Base-by-base conservation (phyloP, 805 yeast genomes). In the Wilhelminamyces savonicus region DNA sequence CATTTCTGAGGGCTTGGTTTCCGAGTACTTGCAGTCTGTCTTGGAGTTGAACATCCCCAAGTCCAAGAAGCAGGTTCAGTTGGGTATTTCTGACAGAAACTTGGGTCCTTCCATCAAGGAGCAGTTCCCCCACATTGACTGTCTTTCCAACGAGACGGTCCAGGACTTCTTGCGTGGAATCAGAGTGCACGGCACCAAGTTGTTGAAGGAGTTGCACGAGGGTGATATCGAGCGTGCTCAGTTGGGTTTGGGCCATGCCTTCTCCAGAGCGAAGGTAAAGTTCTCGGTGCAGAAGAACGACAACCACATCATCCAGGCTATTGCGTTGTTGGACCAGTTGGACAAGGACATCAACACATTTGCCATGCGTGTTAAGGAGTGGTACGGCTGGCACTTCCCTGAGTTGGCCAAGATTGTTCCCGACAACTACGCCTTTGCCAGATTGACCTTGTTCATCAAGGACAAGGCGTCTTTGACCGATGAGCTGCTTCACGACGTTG, bases 321-420 rank as follows among this genome's bases (percentile, higher is more conserved):
- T 92, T 69, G 97, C 98, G 29, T 72, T 90, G 47, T 76, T 92
- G 52, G 98, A 94, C 58, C 96, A 92, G 67, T 78, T 92, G 52
- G 98, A 92, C 68, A 94, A 94, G 69, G 98, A 92, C 59, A 82
- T 92, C 63, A 92, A 92, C 72, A 88, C 96, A 37, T 92, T 84
- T 60, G 81, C 96, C 36, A 87, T 87, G 97, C 79, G 97, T 66
- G 92, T 83, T 44, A 85, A 87, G 69, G 97, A 87, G 67, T 87
- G 97, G 97, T 87, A 87, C 67, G 94, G 95, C 50, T 87, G 97
- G 97, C 97, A 87, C 60, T 87, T 92, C 79, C 97, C 97, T 36
- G 97, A 87, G 69, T 76, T 87, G 66, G 92, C 94, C 49, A 84
- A 82, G 66, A 74, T 88, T 50, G 94, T 84, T 31, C 77, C 85